These are phyloP conservation scores for Pichia rugopelliculosa DNA, from an alignment of 805 yeast species.

Conservation along the genomic window DNA sequence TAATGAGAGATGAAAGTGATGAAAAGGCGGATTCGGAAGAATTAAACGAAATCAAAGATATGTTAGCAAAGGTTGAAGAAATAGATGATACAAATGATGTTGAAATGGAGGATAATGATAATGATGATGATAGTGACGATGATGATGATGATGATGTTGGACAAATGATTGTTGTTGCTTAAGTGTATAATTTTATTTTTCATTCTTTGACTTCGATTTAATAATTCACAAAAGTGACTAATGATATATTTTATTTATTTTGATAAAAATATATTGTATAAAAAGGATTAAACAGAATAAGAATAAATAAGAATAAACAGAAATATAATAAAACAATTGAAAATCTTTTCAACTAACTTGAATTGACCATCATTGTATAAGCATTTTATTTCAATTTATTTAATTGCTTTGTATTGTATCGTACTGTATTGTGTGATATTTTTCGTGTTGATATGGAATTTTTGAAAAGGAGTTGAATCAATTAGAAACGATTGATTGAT, in stretches of 20 bases:
- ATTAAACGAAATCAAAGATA: conserved; percentile 39
- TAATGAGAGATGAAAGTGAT: conserved; percentile 82
- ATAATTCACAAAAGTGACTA: not conserved
- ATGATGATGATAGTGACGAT: conserved; percentile 7
- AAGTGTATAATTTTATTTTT: not conserved
- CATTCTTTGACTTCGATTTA: not conserved
- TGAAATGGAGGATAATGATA: conserved; percentile 4
- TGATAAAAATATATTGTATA: not conserved
- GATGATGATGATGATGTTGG: conserved; percentile 13
- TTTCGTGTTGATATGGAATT: not conserved
- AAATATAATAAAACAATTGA: not conserved
- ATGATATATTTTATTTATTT: not conserved
- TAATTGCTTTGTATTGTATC: not conserved
- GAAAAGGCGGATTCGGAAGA: conserved; percentile 45
- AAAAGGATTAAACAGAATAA: not conserved
- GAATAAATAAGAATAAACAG: not conserved
- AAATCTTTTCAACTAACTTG: not conserved
- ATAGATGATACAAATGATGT: conserved; percentile 5
- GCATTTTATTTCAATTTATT: not conserved
- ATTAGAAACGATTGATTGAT: not conserved
- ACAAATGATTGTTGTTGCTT: conserved; percentile 12
- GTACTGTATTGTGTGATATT: not conserved
- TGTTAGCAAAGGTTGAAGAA: conserved; percentile 30
- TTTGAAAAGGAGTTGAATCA: not conserved
- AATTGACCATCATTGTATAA: not conserved